A percentile compares a stretch with the other conserved stretches of the same genome.
phyloP scores from a whole-genome alignment of 768 basidiomycete genomes.

The Gymnopilus junonius region DNA sequence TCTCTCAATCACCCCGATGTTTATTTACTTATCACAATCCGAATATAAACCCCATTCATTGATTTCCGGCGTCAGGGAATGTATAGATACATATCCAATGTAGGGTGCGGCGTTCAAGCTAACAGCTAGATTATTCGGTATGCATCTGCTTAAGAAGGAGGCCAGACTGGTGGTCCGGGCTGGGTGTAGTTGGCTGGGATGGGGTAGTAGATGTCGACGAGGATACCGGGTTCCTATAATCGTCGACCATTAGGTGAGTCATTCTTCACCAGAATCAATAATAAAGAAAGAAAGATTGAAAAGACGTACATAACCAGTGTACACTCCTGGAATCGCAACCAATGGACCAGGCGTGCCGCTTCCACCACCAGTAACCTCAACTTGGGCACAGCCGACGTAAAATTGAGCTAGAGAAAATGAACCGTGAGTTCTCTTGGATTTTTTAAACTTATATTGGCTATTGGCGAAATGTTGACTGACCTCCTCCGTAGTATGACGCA shows the following conservation, averaged over 20 bases:
- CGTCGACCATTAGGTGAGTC: not conserved
- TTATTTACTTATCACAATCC: too few species aligned
- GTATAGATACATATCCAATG: too few species aligned
- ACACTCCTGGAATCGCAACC: conserved; percentile 22
- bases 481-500: conserved; percentile 39
- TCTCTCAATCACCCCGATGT: too few species aligned
- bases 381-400: conserved; percentile 42
- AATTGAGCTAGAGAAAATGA: conserved; percentile 30
- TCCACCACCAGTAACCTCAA: conserved; percentile 45
- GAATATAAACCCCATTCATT: too few species aligned
- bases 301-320: conserved; percentile 18
- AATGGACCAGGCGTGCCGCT: conserved; percentile 19
- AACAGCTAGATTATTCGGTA: too few species aligned
- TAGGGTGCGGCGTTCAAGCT: too few species aligned
- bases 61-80: too few species aligned
- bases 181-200: conserved; percentile 14
- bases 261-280: not conserved
- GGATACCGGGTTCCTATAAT: conserved; percentile 18
- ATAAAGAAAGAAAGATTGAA: not conserved
- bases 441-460: too few species aligned
- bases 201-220: conserved; percentile 21
- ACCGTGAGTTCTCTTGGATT: not conserved
- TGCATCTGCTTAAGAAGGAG: not conserved
- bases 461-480: conserved; percentile 20
- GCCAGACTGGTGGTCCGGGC: conserved; percentile 12